Evolutionary conservation across 192 early-diverging fungal genomes (phyloP).

Genomic region (Podila minutissima): DNA sequence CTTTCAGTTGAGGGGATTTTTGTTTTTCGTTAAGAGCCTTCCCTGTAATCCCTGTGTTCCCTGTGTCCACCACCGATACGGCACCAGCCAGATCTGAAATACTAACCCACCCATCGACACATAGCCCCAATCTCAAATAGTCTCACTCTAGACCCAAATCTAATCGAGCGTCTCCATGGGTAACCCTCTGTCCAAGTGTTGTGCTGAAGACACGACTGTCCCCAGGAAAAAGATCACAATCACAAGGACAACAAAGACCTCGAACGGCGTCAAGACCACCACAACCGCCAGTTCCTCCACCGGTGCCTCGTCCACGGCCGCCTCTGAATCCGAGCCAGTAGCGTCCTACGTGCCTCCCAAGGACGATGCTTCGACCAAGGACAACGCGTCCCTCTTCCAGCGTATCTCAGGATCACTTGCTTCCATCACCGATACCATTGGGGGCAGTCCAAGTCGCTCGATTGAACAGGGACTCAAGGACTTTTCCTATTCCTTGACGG

Average conservation of each 20-base stretch:
- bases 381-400: constrained; percentile 8
- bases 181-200: constrained; percentile 45
- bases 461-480: constrained; percentile 25
- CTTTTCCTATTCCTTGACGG: constrained; percentile 13
- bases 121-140: not conserved
- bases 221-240: not conserved
- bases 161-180: constrained; percentile 12
- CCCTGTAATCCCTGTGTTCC: not conserved
- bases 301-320: not conserved
- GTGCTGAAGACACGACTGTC: constrained; percentile 18
- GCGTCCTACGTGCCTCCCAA: not conserved
- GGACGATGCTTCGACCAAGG: not conserved
- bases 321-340: not conserved
- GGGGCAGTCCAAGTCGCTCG: not conserved
- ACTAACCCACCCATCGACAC: no score
- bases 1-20: no score
- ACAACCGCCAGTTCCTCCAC: not conserved
- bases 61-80: not conserved
- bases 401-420: constrained; percentile 9
- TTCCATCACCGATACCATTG: not conserved
- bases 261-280: not conserved
- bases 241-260: not conserved
- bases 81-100: not conserved
- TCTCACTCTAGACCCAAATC: not conserved
- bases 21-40: not conserved